Evolutionary conservation across 805 yeast species (phyloP).

Genomic region (Dipodascopsis tothii): DNA sequence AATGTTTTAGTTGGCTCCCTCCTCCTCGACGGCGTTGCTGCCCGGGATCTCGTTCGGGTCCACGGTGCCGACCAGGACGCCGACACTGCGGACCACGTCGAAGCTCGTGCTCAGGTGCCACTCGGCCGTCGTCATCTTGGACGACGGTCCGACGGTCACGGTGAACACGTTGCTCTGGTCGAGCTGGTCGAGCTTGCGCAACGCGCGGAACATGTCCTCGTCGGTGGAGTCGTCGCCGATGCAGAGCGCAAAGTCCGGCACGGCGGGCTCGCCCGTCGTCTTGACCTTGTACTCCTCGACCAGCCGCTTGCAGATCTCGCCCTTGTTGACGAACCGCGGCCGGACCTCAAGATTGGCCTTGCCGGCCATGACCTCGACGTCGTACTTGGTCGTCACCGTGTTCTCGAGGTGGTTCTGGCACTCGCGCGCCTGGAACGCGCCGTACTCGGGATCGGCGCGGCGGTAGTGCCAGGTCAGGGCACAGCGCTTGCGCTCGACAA

Average conservation of each 20-base stretch:
- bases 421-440: conserved; percentile 73
- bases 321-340: conserved; percentile 89
- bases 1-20: neutral
- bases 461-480: conserved; percentile 98
- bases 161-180: conserved; percentile 46
- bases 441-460: conserved; percentile 87
- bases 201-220: conserved; percentile 89
- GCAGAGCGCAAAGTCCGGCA: conserved; percentile 82
- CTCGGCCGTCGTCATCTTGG: conserved; percentile 75
- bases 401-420: conserved; percentile 56
- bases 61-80: conserved; percentile 58
- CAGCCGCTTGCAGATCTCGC: conserved; percentile 83
- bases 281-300: conserved; percentile 41
- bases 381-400: conserved; percentile 56
- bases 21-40: neutral
- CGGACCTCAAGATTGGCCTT: conserved; percentile 97
- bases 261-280: conserved; percentile 25
- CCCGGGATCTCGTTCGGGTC: neutral
- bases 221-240: conserved; percentile 95
- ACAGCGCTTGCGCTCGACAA: conserved; percentile 79
- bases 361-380: conserved; percentile 93
- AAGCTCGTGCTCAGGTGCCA: conserved; percentile 78
- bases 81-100: conserved; percentile 78
- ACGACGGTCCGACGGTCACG: conserved; percentile 87
- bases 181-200: conserved; percentile 52